Base-by-base conservation (phyloP, 2,329 filamentous ascomycete genomes). In the Penicillium occitanis region DNA sequence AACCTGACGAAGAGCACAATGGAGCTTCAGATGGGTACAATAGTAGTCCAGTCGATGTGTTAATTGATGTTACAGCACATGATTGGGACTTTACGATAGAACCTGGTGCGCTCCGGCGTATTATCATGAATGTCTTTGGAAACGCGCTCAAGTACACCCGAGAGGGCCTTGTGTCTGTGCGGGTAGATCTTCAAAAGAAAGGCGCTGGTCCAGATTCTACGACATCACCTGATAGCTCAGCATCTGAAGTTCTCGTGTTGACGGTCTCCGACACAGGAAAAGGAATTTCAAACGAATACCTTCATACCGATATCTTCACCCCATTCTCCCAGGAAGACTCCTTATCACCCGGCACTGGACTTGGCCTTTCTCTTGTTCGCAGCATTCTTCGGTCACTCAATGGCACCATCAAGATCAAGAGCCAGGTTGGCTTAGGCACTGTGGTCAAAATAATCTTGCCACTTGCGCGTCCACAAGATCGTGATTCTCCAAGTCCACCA, bases 291-390 rank as follows among this genome's bases (percentile, higher is more conserved):
- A 76, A 82, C 1, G 83, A 87, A 5, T 90, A 84, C 68, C 76
- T 88, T 5, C 77, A 81, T 22, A 81, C 84, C 14, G 79, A 81
- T 11, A 73, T 89, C 0, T 90, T 87, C 70, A 83, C 81, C 0
- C 85, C 87, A 0, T 90, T 90, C 69, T 77, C 80, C 0, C 88
- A 90, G 67, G 88, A 90, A 69, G 81, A 88, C 33, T 71, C 76
- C 1, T 73, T 90, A 0, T 77, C 82, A 0, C 81, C 83, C 0
- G 88, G 88, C 0, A 85, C 85, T 0, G 88, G 88, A 0, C 79
- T 90, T 0, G 88, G 88, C 0, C 76, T 90, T 25, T 86, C 83
- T 44, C 83, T 90, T 4, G 87, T 90, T 3, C 80, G 82, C 40
- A 68, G 75, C 71, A 85, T 90, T 3, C 80, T 88, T 8, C 79